These are phyloP conservation scores for Ogataea henricii DNA, from an alignment of 805 yeast species.

Conservation along the genomic window DNA sequence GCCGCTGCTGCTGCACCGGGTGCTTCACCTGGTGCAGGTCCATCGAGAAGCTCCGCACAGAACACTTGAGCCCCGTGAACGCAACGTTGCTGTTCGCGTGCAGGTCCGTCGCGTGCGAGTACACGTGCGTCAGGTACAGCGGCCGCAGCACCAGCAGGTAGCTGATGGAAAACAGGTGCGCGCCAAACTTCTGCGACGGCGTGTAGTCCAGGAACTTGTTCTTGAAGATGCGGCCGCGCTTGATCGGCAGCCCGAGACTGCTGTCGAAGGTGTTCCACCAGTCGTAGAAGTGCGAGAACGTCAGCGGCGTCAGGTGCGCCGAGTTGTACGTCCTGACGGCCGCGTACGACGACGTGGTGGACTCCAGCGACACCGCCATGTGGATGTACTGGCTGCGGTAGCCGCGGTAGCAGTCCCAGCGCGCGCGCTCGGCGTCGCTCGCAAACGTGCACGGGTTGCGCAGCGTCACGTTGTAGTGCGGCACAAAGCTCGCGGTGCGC, in stretches of 20 bases:
- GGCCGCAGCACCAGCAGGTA: slow-evolving; percentile 75
- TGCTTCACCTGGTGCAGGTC: slow-evolving; percentile 65
- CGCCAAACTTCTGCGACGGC: slow-evolving; percentile 35
- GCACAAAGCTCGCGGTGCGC: slow-evolving; percentile 49
- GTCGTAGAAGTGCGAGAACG: slow-evolving; percentile 63
- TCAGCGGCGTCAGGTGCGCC: slow-evolving; percentile 72
- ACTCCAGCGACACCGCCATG: slow-evolving; percentile 57
- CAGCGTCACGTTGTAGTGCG: slow-evolving; percentile 62
- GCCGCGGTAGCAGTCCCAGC: slow-evolving; percentile 78
- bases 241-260: slow-evolving; percentile 73
- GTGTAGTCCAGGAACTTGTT: slow-evolving; percentile 39
- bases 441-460: slow-evolving; percentile 54
- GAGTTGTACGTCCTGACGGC: slow-evolving; percentile 55
- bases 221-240: slow-evolving; percentile 70
- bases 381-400: slow-evolving; percentile 85
- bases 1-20: background rate
- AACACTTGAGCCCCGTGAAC: slow-evolving; percentile 72
- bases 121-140: slow-evolving; percentile 71
- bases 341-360: slow-evolving; percentile 32
- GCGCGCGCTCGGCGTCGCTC: slow-evolving; percentile 37
- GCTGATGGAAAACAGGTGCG: slow-evolving; percentile 65
- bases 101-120: slow-evolving; percentile 46
- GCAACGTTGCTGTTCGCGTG: slow-evolving; percentile 47
- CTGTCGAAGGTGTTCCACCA: slow-evolving; percentile 93
- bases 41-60: slow-evolving; percentile 53